Percentiles rank a stretch among this genome's conserved stretches.
These are phyloP conservation scores for Protomyces arabidopsidicola DNA, from an alignment of 1,139 yeast species.

Conservation along the genomic window DNA sequence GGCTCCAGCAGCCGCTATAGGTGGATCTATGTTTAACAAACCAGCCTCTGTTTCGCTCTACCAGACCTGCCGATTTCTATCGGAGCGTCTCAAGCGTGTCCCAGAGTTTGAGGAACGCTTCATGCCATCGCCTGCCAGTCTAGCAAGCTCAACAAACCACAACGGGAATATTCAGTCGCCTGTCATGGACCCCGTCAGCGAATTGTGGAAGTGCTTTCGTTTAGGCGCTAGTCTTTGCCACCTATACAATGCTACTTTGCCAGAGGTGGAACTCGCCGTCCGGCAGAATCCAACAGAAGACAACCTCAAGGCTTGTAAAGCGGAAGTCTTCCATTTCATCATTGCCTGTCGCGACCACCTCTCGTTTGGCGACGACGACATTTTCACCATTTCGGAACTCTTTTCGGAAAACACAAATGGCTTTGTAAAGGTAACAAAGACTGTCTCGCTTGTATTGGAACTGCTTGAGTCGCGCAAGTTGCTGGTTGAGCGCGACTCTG, in stretches of 20 bases:
- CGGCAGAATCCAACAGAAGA: slow-evolving; percentile 37
- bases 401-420: slow-evolving; percentile 79
- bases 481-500: slow-evolving; percentile 42
- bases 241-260: slow-evolving; percentile 59
- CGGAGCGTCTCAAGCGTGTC: slow-evolving; percentile 16
- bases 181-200: slow-evolving; percentile 79
- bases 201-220: slow-evolving; percentile 79
- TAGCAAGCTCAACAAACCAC: not conserved
- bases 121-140: not conserved
- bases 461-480: slow-evolving; percentile 45
- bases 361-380: slow-evolving; percentile 68
- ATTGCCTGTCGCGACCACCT: slow-evolving; percentile 78
- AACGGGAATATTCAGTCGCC: slow-evolving; percentile 16
- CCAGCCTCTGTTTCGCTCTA: slow-evolving; percentile 12
- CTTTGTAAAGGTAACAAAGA: slow-evolving; percentile 47
- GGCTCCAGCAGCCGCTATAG: slow-evolving; percentile 12
- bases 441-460: slow-evolving; percentile 26
- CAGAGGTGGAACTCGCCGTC: slow-evolving; percentile 39
- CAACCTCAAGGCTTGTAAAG: slow-evolving; percentile 72
- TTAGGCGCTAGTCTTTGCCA: slow-evolving; percentile 91
- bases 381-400: slow-evolving; percentile 86
- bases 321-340: slow-evolving; percentile 83
- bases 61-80: slow-evolving; percentile 12
- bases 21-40: slow-evolving; percentile 6
- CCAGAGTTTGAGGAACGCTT: slow-evolving; percentile 14